These are phyloP conservation scores for Alectoria sarmentosa DNA, from an alignment of 495 filamentous ascomycete species.

Conservation along the genomic window DNA sequence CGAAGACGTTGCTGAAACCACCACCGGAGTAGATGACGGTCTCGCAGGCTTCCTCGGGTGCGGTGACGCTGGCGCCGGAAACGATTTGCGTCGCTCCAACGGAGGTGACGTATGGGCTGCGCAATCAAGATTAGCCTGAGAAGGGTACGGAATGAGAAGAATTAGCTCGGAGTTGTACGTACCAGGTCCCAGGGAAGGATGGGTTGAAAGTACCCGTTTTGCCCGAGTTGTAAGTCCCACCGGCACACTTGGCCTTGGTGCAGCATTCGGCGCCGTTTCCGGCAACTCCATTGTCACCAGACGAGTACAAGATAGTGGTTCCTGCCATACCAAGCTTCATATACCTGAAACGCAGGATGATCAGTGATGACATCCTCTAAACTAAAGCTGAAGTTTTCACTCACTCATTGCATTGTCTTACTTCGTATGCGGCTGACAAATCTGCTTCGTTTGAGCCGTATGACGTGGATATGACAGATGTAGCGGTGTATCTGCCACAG, in stretches of 20 bases:
- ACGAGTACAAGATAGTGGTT: conserved; percentile 52
- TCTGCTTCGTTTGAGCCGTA: conserved; percentile 48
- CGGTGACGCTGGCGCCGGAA: conserved; percentile 31
- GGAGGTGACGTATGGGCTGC: conserved; percentile 43
- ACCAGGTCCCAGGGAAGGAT: conserved; percentile 40
- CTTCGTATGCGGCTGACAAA: conserved; percentile 45
- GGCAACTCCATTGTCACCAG: conserved; percentile 53
- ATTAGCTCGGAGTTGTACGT: not conserved
- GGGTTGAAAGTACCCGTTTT: conserved; percentile 38
- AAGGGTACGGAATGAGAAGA: not conserved
- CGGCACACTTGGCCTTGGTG: conserved; percentile 12
- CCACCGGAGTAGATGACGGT: conserved; percentile 50
- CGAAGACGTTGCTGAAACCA: conserved; percentile 64
- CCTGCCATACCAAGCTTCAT: conserved; percentile 62
- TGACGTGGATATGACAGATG: conserved; percentile 54
- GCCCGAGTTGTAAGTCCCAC: conserved; percentile 33
- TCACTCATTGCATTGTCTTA: conserved; percentile 47
- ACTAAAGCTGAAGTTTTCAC: not conserved
- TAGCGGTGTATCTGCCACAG: conserved; percentile 53
- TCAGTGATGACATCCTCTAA: not conserved
- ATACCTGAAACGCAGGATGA: conserved; percentile 24
- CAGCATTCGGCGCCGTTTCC: conserved; percentile 36
- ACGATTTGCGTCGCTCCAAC: conserved; percentile 45
- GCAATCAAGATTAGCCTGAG: not conserved
- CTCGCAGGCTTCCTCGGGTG: conserved; percentile 38